Conservation (phyloP, 371 early-diverging fungal species). For the Mortierella sp. region DNA sequence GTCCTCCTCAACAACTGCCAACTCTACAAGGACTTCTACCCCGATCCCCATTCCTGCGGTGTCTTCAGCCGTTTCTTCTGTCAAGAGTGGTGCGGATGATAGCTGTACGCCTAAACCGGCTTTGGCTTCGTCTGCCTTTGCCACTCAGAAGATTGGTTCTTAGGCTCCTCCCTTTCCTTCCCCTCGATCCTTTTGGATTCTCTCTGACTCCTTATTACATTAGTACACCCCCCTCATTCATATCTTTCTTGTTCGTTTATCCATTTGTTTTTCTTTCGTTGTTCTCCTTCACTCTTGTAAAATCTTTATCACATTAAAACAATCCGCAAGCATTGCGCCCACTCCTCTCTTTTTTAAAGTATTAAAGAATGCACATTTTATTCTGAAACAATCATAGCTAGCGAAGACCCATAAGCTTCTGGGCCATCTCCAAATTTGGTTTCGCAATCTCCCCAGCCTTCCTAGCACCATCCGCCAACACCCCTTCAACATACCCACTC, state of each 20-base stretch:
- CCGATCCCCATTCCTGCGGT: constrained; percentile 15
- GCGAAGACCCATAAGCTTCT: constrained; percentile 70
- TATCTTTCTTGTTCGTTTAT: neutral
- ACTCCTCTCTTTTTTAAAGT: neutral
- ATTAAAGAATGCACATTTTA: neutral
- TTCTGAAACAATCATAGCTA: neutral
- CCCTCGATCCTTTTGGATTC: neutral
- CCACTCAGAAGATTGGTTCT: neutral
- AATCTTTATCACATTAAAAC: neutral
- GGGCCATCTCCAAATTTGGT: constrained; percentile 67
- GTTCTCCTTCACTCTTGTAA: neutral
- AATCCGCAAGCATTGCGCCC: neutral
- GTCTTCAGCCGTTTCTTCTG: neutral
- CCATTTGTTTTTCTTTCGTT: neutral
- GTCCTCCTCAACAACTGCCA: constrained; percentile 36
- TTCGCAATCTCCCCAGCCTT: constrained; percentile 69
- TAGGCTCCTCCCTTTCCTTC: neutral
- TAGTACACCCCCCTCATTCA: neutral
- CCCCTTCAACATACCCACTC: constrained; percentile 69
- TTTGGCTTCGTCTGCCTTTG: neutral
- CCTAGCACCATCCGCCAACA: constrained; percentile 74
- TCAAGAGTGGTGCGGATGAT: neutral
- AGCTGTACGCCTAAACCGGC: neutral
- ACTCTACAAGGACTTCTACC: constrained; percentile 33
- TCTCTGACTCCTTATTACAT: neutral